Conservation (phyloP, 129 eudicot genomes). For the Lactuca sativa region DNA sequence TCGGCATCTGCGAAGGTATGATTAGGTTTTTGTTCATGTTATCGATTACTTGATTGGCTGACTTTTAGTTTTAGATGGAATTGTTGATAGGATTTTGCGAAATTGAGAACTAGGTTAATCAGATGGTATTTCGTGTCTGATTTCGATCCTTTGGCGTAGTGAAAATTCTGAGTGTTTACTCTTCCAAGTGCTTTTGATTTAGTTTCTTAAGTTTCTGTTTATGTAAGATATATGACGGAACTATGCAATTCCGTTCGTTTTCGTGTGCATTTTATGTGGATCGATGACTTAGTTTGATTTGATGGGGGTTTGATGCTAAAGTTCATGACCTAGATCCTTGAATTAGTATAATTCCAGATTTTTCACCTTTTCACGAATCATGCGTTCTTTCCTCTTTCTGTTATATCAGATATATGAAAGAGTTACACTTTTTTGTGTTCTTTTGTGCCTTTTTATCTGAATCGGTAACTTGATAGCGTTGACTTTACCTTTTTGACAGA, state of each 20-base stretch:
- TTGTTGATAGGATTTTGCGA: not conserved
- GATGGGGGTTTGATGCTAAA: not conserved
- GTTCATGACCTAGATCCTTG: not conserved
- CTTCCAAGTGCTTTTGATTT: conserved; percentile 7
- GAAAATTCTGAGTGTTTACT: conserved; percentile 15
- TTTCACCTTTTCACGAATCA: conserved; percentile 8
- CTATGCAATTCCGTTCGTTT: not conserved
- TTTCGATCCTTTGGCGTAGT: conserved; percentile 4
- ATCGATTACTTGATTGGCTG: conserved; percentile 11
- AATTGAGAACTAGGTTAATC: conserved; percentile 9
- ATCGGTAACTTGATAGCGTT: conserved; percentile 11
- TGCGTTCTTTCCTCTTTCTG: not conserved
- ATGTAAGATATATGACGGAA: not conserved
- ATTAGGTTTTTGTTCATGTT: conserved; percentile 4
- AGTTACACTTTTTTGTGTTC: not conserved
- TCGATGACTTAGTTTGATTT: conserved; percentile 5
- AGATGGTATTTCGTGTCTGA: not conserved
- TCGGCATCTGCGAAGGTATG: conserved; percentile 27
- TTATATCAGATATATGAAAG: conserved; percentile 5
- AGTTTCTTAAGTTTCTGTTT: not conserved
- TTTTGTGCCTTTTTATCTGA: conserved; percentile 8
- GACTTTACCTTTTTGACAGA: not conserved
- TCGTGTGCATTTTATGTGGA: conserved; percentile 3
- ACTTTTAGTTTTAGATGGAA: conserved; percentile 12
- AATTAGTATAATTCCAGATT: not conserved